phyloP scores from a whole-genome alignment of 306 rosid species.

The Oxytropis ochrocephala region DNA sequence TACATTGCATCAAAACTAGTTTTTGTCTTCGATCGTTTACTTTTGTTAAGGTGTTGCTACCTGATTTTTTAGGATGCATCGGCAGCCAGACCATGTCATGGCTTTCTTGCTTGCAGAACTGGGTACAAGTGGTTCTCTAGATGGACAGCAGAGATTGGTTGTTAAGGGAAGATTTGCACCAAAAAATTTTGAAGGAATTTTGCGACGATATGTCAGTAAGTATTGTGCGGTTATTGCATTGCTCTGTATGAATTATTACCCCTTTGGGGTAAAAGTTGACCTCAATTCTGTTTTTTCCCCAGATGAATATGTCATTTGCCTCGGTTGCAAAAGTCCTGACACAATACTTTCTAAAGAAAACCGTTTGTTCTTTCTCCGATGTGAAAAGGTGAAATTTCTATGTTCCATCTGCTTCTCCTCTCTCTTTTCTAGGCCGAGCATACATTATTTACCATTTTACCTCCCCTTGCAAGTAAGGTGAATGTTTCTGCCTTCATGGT shows the following conservation, averaged over 20 bases:
- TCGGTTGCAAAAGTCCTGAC: slow-evolving; percentile 91
- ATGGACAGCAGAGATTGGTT: slow-evolving; percentile 90
- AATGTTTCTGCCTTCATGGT: not conserved
- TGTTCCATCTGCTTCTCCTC: not conserved
- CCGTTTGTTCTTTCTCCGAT: slow-evolving; percentile 87
- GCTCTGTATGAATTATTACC: too few relatives aligned
- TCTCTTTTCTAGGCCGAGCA: not conserved
- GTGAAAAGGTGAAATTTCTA: slow-evolving; percentile 65
- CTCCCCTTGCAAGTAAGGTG: not conserved
- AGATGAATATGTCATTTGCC: slow-evolving; percentile 81
- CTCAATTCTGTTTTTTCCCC: too few relatives aligned
- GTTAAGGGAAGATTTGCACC: slow-evolving; percentile 98
- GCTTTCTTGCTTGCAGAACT: slow-evolving; percentile 88
- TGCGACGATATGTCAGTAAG: slow-evolving; percentile 92
- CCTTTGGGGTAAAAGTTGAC: too few relatives aligned
- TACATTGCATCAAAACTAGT: not conserved
- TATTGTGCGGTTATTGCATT: not conserved
- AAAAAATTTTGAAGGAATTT: slow-evolving; percentile 90
- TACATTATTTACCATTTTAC: not conserved
- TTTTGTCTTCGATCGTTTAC: not conserved
- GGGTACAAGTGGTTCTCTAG: slow-evolving; percentile 98
- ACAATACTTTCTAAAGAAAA: slow-evolving; percentile 91
- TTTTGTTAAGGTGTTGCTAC: not conserved
- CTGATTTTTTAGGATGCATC: slow-evolving; percentile 65
- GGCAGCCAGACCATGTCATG: slow-evolving; percentile 97